Evolutionary conservation across 2,329 filamentous ascomycete species (phyloP).

Genomic region (Xylaria multiplex): DNA sequence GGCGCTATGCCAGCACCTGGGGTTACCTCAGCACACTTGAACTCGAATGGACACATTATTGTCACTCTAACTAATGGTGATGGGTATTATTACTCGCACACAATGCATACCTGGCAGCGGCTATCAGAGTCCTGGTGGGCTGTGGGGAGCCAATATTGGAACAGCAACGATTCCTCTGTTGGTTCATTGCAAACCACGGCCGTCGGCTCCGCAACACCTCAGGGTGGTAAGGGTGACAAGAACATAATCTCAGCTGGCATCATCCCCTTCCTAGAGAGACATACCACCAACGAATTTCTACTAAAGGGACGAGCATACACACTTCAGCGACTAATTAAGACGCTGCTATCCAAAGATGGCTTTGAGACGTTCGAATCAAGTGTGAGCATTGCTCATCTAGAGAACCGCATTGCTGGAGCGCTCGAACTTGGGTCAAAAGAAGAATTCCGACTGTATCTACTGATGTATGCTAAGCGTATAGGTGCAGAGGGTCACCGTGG

Average conservation of each 20-base stretch:
- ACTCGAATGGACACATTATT: slow-evolving; percentile 84
- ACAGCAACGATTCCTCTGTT: slow-evolving; percentile 91
- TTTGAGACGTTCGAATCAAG: slow-evolving; percentile 92
- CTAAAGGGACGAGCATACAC: slow-evolving; percentile 92
- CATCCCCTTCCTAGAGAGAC: slow-evolving; percentile 90
- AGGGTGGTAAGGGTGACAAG: slow-evolving; percentile 57
- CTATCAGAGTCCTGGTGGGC: slow-evolving; percentile 99
- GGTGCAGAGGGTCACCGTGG: slow-evolving; percentile 86
- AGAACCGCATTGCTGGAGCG: slow-evolving; percentile 92
- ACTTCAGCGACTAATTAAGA: slow-evolving; percentile 90
- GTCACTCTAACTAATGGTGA: slow-evolving; percentile 96
- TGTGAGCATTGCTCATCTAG: slow-evolving; percentile 92
- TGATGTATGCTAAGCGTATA: slow-evolving; percentile 97
- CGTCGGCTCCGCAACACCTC: slow-evolving; percentile 65
- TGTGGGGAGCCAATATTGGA: slow-evolving; percentile 98
- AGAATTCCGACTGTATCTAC: slow-evolving; percentile 93
- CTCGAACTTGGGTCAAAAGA: slow-evolving; percentile 85
- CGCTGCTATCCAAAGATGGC: slow-evolving; percentile 85
- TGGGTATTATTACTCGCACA: slow-evolving; percentile 86
- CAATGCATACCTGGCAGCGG: slow-evolving; percentile 91
- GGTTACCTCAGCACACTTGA: slow-evolving; percentile 90
- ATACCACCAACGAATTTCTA: slow-evolving; percentile 92
- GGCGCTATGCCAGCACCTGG: slow-evolving; percentile 80
- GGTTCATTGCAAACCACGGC: slow-evolving; percentile 80
- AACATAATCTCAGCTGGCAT: slow-evolving; percentile 86